phyloP scores from a whole-genome alignment of 148 eudicot genomes.

The Pharnaceum exiguum region DNA sequence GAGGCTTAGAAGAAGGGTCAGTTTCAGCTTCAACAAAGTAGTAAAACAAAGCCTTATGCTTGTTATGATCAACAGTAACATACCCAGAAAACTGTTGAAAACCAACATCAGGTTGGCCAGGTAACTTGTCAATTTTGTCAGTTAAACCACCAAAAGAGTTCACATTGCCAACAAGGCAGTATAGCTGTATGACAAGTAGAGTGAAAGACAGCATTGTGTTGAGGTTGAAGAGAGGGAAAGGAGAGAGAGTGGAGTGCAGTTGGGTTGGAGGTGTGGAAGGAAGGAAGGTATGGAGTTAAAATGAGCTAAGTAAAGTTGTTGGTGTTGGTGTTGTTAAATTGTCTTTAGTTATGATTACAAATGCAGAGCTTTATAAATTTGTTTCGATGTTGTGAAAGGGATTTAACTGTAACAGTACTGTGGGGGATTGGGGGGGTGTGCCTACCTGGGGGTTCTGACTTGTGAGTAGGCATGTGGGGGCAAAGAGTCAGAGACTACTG shows the following conservation, averaged over 20 bases:
- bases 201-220: background rate
- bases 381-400: slow-evolving; percentile 3
- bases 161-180: background rate
- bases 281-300: slow-evolving; percentile 10
- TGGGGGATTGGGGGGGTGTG: background rate
- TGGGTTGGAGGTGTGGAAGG: background rate
- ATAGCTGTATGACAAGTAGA: too few species aligned
- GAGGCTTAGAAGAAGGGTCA: slow-evolving; percentile 71
- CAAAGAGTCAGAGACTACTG: too few species aligned
- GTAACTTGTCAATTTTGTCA: slow-evolving; percentile 53
- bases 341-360: slow-evolving; percentile 38
- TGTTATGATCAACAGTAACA: slow-evolving; percentile 67
- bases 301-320: background rate
- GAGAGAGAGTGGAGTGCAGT: background rate
- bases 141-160: slow-evolving; percentile 13
- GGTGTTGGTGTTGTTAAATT: background rate
- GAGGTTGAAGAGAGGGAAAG: background rate
- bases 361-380: slow-evolving; percentile 8
- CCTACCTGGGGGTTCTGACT: slow-evolving; percentile 18
- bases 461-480: slow-evolving; percentile 18
- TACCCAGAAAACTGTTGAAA: slow-evolving; percentile 83
- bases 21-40: slow-evolving; percentile 88
- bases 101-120: slow-evolving; percentile 80
- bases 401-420: background rate
- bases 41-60: slow-evolving; percentile 66